A percentile compares a stretch with the other conserved stretches of the same genome.
These are phyloP conservation scores for Magnolia changhungtana DNA, from an alignment of 164 flowering plant genomes.

Conservation along the genomic window DNA sequence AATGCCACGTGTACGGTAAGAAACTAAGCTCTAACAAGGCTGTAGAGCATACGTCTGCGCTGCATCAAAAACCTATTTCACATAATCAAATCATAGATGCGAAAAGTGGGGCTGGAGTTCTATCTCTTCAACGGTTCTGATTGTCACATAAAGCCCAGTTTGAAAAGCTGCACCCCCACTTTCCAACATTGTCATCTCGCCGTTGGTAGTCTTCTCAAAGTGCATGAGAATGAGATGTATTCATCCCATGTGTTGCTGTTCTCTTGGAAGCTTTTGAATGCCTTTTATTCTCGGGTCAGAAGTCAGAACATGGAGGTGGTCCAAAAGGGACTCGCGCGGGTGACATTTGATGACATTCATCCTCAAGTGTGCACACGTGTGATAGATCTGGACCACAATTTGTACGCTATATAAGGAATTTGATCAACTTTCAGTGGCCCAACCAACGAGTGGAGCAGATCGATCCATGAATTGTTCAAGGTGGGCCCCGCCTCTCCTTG, in stretches of 20 bases:
- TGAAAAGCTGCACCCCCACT: slow-evolving; percentile 16
- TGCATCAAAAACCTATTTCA: neutral
- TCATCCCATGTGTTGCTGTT: neutral
- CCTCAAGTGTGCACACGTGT: neutral
- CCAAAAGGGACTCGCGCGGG: neutral
- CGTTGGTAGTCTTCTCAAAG: neutral
- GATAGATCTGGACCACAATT: neutral
- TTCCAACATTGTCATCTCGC: slow-evolving; percentile 6
- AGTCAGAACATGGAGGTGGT: neutral
- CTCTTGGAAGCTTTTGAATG: slow-evolving; percentile 9
- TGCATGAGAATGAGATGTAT: neutral
- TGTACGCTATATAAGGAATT: neutral
- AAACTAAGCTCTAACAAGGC: no score
- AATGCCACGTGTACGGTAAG: no score
- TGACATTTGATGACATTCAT: neutral
- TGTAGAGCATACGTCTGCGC: no score
- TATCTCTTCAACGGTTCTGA: slow-evolving; percentile 9
- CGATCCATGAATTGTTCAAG: no score
- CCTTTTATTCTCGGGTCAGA: neutral
- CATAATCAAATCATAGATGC: slow-evolving; percentile 4
- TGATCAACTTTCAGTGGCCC: no score
- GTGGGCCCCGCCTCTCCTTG: no score
- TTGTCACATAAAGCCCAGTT: slow-evolving; percentile 11
- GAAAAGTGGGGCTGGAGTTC: slow-evolving; percentile 15
- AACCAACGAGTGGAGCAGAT: no score